Evolutionary conservation across 805 yeast species (phyloP), one percentile per base, ranked within the genome.

Genomic region (Pichia cephalocereana): DNA sequence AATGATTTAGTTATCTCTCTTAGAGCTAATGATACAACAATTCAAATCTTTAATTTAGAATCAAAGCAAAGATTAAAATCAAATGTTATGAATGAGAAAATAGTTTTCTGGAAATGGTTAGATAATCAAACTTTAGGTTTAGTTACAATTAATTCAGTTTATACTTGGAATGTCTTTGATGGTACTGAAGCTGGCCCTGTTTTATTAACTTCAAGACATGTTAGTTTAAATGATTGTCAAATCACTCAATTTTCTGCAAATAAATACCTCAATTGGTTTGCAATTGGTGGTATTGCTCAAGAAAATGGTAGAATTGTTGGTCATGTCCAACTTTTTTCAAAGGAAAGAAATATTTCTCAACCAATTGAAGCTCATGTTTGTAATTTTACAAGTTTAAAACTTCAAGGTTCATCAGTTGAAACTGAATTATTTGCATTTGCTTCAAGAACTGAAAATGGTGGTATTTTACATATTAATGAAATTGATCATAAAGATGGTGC

Each of bases 301-400:
- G 96, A 88, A 63, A 83, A 84, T 57, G 95, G 95, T 55, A 80
- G 95, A 60, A 87, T 93, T 57, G 96, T 88, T 34, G 99, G 99
- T 63, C 95, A 87, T 69, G 86, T 91, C 64, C 99, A 93, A 72
- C 79, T 93, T 53, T 93, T 72, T 69, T 85, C 96, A 51, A 85
- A 83, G 64, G 80, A 83, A 46, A 82, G 98, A 70, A 85, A 86
- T 62, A 86, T 91, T 38, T 90, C 97, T 14, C 99, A 93, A 70
- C 90, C 96, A 19, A 87, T 93, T 58, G 98, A 93, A 63, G 99
- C 99, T 59, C 99, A 93, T 67, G 98, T 95, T 48, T 93, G 96
- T 51, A 80, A 81, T 40, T 93, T 93, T 70, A 88, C 96, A 47
- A 72, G 75, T 51, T 70, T 93, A 54, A 75, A 80, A 52, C 72